Percentiles rank a stretch among this genome's conserved stretches.
These are phyloP conservation scores for Stentor coeruleus DNA, from an alignment of 73 alveolate genomes.

Conservation along the genomic window DNA sequence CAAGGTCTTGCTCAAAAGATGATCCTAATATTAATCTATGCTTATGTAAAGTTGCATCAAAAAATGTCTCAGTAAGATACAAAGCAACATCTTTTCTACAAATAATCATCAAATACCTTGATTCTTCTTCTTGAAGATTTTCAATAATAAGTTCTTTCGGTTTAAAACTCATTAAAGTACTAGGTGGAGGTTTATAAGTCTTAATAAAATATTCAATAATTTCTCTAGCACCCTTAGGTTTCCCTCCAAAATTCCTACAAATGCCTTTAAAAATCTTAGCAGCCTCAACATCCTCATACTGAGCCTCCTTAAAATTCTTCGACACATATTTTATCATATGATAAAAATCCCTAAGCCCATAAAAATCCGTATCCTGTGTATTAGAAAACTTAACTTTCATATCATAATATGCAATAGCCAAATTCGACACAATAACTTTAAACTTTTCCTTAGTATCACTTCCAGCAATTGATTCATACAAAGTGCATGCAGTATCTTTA, in stretches of 20 bases:
- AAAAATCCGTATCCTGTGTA: conserved; percentile 37
- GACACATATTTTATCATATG: conserved; percentile 41
- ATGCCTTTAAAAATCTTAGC: not conserved
- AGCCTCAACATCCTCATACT: not conserved
- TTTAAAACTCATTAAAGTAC: too few relatives aligned
- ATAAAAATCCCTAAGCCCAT: conserved; percentile 65
- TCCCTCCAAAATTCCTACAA: not conserved
- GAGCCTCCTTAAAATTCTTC: conserved; percentile 19
- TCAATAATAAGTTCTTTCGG: conserved; percentile 26
- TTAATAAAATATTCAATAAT: not conserved
- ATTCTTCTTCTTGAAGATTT: conserved; percentile 37
- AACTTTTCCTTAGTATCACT: conserved; percentile 3
- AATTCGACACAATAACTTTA: conserved; percentile 22
- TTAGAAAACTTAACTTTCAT: conserved; percentile 28
- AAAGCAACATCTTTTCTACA: conserved; percentile 47
- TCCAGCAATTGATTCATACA: conserved; percentile 33
- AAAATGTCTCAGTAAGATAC: conserved; percentile 36
- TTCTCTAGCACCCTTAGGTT: too few relatives aligned
- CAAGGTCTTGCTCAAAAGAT: conserved; percentile 34
- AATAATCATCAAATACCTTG: conserved; percentile 9
- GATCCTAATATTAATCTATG: conserved; percentile 31
- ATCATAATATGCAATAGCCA: conserved; percentile 37
- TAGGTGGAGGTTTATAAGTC: not conserved
- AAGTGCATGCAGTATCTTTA: conserved; percentile 39
- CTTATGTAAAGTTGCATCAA: conserved; percentile 33